phyloP scores from a whole-genome alignment of 371 early-diverging fungal species.

The Mortierella sp. region DNA sequence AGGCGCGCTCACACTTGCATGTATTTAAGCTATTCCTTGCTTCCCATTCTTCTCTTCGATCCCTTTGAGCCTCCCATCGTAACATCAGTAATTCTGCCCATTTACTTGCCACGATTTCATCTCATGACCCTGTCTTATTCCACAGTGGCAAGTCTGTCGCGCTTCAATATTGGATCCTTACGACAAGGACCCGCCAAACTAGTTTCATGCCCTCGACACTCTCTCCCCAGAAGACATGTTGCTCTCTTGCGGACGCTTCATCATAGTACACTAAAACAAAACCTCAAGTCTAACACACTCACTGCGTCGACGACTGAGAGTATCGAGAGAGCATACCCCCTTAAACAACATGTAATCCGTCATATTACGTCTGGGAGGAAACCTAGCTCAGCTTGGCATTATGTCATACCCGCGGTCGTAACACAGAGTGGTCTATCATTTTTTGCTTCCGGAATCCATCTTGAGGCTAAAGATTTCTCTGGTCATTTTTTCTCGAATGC shows the following conservation, averaged over 20 bases:
- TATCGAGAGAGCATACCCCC: background rate
- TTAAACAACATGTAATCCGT: background rate
- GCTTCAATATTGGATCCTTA: conserved; percentile 18
- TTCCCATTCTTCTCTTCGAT: background rate
- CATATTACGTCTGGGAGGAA: conserved; percentile 7
- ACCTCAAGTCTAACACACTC: background rate
- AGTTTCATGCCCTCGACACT: background rate
- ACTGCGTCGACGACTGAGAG: background rate
- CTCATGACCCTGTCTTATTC: conserved; percentile 24
- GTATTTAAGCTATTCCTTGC: background rate
- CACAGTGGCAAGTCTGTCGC: conserved; percentile 22
- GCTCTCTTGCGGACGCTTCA: background rate
- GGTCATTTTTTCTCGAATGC: background rate
- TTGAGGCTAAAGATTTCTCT: conserved; percentile 30
- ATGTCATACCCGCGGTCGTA: conserved; percentile 36
- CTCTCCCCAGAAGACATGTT: background rate
- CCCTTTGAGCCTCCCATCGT: background rate
- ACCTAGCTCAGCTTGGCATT: conserved; percentile 12
- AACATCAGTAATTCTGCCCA: background rate
- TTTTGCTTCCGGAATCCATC: conserved; percentile 17
- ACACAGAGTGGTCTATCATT: conserved; percentile 35
- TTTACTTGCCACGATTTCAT: background rate
- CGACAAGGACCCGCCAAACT: conserved; percentile 7
- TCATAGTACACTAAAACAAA: background rate
- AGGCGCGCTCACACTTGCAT: no score